Base-by-base conservation (phyloP, 2,329 filamentous ascomycete genomes). In the Colletotrichum sp. region DNA sequence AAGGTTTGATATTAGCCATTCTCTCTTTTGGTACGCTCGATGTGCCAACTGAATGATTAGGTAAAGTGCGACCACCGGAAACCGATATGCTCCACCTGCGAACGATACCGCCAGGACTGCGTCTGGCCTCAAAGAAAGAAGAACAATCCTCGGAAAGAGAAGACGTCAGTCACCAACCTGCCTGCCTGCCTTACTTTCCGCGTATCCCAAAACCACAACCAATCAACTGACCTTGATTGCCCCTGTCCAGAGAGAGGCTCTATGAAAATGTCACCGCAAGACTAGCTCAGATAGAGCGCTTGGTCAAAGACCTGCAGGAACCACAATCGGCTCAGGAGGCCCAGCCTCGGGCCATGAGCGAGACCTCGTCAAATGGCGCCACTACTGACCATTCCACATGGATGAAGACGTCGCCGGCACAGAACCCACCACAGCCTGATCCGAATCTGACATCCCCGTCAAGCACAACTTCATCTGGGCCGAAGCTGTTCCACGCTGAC, bases 41-140 rank as follows among this genome's bases (percentile, higher is more conserved):
- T 49, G 27, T 59, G 27, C 55, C 27, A 29, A 59, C 27, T 25
- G 55, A 25, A 59, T 16, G 25, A 59, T 32, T 36, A 71, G 69
- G 62, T 71, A 25, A 71, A 65, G 22, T 71, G 69, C 30, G 69
- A 71, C 22, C 69, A 71, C 16, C 64, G 30, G 25, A 71, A 59
- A 13, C 69, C 69, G 4, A 19, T 59, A 9, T 71, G 69, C n/a
- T 66, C 69, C 5, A 62, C 39, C 15, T 71, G 69, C 22, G 69
- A 71, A 19, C 64, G 57, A 30, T 57, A 65, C 12, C 25, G 57
- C 11, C 39, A 30, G 3, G 61, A 71, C 13, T 71, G 69, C 25
- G 49, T 71, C 8, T 71, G 69, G 69, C 69, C 69, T 6, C 59
- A 71, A 29, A 65, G 69, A n/a, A 63, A 61, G 25, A 71, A 71